Evolutionary conservation across 495 filamentous ascomycete genomes (phyloP).

Genomic region (Aspergillus wentii): DNA sequence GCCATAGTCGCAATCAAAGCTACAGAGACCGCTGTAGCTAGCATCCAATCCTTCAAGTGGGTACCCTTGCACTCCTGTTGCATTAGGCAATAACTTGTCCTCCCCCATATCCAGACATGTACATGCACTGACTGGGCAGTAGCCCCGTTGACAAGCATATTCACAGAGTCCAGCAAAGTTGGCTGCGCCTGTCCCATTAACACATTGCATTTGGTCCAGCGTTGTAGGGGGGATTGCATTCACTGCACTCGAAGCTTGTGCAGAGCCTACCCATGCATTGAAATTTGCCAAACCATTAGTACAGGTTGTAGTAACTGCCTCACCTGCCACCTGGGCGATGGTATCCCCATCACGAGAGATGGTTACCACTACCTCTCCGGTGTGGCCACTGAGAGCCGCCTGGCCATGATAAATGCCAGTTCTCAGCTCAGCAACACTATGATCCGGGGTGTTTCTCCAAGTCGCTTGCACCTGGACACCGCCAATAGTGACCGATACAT

Average conservation of each 20-base stretch:
- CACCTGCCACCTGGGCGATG: conserved; percentile 32
- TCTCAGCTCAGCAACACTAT: conserved; percentile 27
- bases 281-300: conserved; percentile 46
- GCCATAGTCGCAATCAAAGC: conserved; percentile 16
- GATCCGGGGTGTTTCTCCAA: conserved; percentile 21
- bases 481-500: conserved; percentile 50
- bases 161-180: conserved; percentile 15
- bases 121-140: conserved; percentile 3
- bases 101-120: conserved; percentile 1
- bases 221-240: too few relatives aligned
- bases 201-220: too few relatives aligned
- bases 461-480: conserved; percentile 26
- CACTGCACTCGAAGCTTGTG: too few relatives aligned
- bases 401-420: conserved; percentile 49
- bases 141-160: conserved; percentile 1
- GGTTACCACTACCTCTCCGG: conserved; percentile 47
- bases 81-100: conserved; percentile 11
- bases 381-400: conserved; percentile 42
- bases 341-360: conserved; percentile 36
- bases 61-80: conserved; percentile 50
- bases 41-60: conserved; percentile 12
- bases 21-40: conserved; percentile 6
- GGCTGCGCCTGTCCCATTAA: too few relatives aligned
- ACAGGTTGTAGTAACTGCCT: conserved; percentile 42
- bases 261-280: conserved; percentile 48